Evolutionary conservation across 805 yeast genomes (phyloP), one percentile per base, ranked within the genome.

Genomic region (Saccharomycopsis capsularis): DNA sequence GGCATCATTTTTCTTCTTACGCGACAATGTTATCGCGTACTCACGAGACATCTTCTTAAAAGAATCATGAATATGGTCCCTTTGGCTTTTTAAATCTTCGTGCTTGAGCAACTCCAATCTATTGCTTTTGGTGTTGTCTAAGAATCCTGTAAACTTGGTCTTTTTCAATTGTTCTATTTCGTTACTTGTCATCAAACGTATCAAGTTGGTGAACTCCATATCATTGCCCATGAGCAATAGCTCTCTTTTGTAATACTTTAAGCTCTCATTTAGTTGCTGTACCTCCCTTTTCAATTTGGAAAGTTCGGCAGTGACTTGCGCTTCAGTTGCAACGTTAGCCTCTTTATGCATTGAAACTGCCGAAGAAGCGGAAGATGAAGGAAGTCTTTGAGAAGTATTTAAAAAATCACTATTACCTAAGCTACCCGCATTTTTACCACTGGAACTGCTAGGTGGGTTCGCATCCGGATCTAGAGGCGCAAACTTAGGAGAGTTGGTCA

Each of bases 181-280:
- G 21, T 16, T 35, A 27, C 40, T 52, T 7, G 39, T 42, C 49
- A 52, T 41, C 22, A 42, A 27, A 25, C 53, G 23, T 6, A 43
- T 27, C 46, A 50, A 22, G 16, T 47, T 47, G 11, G 46, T 22
- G 35, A 52, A 50, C 18, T 49, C 51, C 22, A 34, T 16, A 36
- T 52, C 55, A 25, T 50, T 52, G 18, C 22, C 34, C 37, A 46
- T 16, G 7, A 52, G 32, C 23, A 50, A 50, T 7, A 49, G 35
- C 35, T 52, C 55, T 9, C 55, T 30, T n/a, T 44, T 49, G 30
- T 50, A 52, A 34, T 42, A 52, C 24, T 44, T 38, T 3, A 32
- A 15, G 23, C 40, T 47, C 44, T 50, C 53, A 25, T 35, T 40
- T 27, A 45, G 22, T 27, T 44, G 38, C 6, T 13, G 16, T 11